Base-by-base conservation (phyloP, 805 yeast genomes). In the Starmerella khaoyaiensis region DNA sequence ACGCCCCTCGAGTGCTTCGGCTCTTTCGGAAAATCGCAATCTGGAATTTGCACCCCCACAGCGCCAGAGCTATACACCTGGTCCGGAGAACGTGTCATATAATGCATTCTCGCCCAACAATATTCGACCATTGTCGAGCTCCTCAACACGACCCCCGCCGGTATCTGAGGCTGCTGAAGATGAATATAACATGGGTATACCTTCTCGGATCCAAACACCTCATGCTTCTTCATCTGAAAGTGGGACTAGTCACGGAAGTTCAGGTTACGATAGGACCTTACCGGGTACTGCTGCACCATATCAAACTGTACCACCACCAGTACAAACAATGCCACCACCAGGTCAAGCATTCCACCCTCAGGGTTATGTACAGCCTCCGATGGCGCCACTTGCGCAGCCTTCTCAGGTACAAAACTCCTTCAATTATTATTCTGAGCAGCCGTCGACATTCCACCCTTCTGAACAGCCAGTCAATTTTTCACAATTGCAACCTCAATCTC, bases 31-130 rank as follows among this genome's bases (percentile, higher is more conserved):
- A 4, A 10, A 5, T 21, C 32, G 9, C 19, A 12, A 9, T 4
- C 28, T 32, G n/a, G 41, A 33, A 4, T 33, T 38, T 11, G 26
- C 20, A 5, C 33, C 34, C 5, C 37, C 42, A 8, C 40, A 28
- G 27, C 33, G 42, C 3, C 40, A 39, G 20, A 42, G 46, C 28
- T 24, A 26, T 11, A 42, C 46, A 2, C 46, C 46, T 7, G 45
- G 45, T 1, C 45, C 45, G 6, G 41, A 41, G 17, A 20, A n/a
- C 23, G 27, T 25, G 3, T n/a, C 33, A 10, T 12, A 21, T 16
- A 31, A 33, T 24, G 17, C 37, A 7, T 15, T 19, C 5, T 20
- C 40, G 10, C 14, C 27, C 4, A 14, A 11, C 16, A 20, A 8
- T 5, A 12, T 15, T 9, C 28, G 36, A 18, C 40, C 40, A 3